Evolutionary conservation across 257 asterid species (phyloP).

Genomic region (Osmanthus fragrans): DNA sequence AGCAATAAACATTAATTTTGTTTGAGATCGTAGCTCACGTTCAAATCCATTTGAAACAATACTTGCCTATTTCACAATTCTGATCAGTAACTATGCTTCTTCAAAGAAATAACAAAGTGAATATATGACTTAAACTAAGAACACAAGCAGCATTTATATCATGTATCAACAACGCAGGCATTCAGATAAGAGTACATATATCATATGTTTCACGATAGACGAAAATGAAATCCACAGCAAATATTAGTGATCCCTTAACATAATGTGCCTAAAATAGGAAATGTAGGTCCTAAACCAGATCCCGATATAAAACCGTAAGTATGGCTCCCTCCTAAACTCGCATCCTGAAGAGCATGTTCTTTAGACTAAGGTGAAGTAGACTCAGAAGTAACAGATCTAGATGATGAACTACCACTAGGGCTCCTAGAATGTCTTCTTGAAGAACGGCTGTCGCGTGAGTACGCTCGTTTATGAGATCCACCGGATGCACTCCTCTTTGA

Average conservation of each 20-base stretch:
- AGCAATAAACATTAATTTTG: too few species aligned
- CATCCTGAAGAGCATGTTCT: background rate
- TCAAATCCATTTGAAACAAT: too few species aligned
- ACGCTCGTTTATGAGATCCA: conserved; percentile 8
- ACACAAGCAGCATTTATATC: background rate
- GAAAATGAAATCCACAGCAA: too few species aligned
- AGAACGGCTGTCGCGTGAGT: conserved; percentile 40
- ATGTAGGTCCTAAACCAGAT: background rate
- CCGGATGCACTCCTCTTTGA: background rate
- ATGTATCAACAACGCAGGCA: background rate
- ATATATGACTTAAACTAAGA: too few species aligned
- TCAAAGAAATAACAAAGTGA: too few species aligned
- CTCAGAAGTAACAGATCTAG: conserved; percentile 40
- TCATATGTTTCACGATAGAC: background rate
- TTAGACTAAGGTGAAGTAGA: conserved; percentile 9
- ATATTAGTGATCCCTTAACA: background rate
- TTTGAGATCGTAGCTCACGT: too few species aligned
- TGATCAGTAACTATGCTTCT: too few species aligned
- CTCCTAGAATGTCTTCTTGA: conserved; percentile 57
- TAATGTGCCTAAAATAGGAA: too few species aligned
- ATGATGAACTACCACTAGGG: conserved; percentile 45
- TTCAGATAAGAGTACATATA: too few species aligned
- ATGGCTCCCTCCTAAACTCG: background rate
- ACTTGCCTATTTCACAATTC: too few species aligned
- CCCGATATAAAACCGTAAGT: background rate